phyloP scores from a whole-genome alignment of 176 grass and related monocot species.

The Aegilops bicornis region DNA sequence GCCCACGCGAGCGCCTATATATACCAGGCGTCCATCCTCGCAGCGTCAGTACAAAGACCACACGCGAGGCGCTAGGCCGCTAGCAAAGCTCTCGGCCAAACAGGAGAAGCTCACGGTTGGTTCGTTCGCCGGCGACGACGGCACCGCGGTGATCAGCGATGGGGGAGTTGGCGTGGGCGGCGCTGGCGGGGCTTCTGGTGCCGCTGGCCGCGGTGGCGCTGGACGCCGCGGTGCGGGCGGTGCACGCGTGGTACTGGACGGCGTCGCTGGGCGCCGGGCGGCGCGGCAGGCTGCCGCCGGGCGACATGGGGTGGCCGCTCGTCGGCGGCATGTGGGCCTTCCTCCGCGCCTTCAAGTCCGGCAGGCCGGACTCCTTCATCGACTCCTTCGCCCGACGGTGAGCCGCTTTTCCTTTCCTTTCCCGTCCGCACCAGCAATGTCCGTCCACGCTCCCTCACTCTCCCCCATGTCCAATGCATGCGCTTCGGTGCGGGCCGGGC shows the following conservation, averaged over 20 bases:
- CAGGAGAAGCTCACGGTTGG: too few species aligned
- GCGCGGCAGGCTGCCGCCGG: constrained; percentile 59
- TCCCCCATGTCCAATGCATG: too few species aligned
- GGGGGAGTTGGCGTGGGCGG: background rate
- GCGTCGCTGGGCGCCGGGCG: constrained; percentile 31
- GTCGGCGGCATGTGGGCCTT: constrained; percentile 88
- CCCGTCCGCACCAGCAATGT: background rate
- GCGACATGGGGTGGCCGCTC: constrained; percentile 85
- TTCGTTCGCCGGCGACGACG: background rate
- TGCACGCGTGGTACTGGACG: constrained; percentile 53
- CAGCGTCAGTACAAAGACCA: too few species aligned
- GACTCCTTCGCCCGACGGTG: constrained; percentile 60
- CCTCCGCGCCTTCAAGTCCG: constrained; percentile 79
- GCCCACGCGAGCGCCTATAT: too few species aligned
- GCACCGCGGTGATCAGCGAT: background rate
- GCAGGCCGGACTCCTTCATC: constrained; percentile 80
- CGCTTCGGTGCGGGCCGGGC: too few species aligned
- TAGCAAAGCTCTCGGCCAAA: too few species aligned
- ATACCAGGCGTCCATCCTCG: too few species aligned
- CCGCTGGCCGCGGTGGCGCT: background rate
- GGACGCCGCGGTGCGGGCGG: background rate
- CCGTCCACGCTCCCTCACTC: too few species aligned
- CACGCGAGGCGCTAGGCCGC: too few species aligned
- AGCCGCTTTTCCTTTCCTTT: background rate
- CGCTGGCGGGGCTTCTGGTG: background rate